Conservation (phyloP, 2,329 filamentous ascomycete species). For the Fusarium chaquense region DNA sequence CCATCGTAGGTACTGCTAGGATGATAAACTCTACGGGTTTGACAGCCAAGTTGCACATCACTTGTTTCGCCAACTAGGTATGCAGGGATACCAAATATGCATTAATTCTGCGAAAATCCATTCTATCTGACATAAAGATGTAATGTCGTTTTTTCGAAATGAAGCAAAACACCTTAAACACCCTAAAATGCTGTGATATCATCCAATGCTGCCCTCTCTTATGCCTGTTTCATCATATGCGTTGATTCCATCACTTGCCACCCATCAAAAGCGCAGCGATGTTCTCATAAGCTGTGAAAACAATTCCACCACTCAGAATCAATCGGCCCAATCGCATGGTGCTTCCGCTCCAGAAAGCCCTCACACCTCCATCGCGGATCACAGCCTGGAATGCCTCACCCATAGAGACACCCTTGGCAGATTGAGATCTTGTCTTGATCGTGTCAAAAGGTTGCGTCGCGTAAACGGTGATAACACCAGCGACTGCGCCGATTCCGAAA, state of each 20-base stretch:
- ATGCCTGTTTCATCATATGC: rapidly evolving
- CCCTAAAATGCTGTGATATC: neutral
- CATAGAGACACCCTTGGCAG: constrained; percentile 67
- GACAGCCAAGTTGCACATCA: neutral
- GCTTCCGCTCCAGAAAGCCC: constrained; percentile 75
- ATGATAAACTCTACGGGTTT: neutral
- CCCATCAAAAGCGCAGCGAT: constrained; percentile 52
- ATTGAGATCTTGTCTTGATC: constrained; percentile 73
- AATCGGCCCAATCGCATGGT: constrained; percentile 74
- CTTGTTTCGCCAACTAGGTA: rapidly evolving
- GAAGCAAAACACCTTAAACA: neutral
- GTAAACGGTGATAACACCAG: constrained; percentile 70
- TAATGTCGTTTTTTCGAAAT: neutral
- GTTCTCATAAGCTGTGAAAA: constrained; percentile 73
- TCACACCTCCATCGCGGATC: constrained; percentile 67
- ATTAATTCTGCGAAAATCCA: neutral
- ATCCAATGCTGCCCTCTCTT: neutral
- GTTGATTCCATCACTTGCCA: neutral
- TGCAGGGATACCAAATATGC: too few relatives aligned
- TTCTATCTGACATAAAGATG: neutral
- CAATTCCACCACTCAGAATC: constrained; percentile 74
- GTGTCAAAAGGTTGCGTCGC: constrained; percentile 72
- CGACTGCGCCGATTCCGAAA: constrained; percentile 71
- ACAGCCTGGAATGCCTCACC: constrained; percentile 67
- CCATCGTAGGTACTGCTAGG: neutral